Evolutionary conservation across 225 moss, liverwort and hornwort species (phyloP).

Genomic region (Physcomitrium patens): DNA sequence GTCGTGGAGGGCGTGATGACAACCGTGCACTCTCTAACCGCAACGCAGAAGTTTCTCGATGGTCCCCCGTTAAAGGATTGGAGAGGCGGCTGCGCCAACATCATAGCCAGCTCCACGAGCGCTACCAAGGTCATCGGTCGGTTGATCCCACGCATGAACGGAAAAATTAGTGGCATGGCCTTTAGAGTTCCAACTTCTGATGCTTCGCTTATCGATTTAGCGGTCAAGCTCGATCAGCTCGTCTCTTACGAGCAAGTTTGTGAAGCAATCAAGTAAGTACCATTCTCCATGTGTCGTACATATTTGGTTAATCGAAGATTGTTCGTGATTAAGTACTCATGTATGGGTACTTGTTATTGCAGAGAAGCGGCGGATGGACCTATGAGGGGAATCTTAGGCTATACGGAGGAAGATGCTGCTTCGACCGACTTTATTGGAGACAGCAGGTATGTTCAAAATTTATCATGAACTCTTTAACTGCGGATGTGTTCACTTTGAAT

Average conservation of each 20-base stretch:
- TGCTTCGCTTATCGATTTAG: constrained; percentile 61
- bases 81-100: constrained; percentile 50
- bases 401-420: constrained; percentile 35
- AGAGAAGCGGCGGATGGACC: constrained; percentile 56
- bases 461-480: background rate
- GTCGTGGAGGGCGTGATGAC: constrained; percentile 59
- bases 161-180: constrained; percentile 59
- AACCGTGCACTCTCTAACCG: constrained; percentile 60
- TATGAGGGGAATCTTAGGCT: constrained; percentile 58
- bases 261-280: constrained; percentile 49
- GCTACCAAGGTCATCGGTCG: constrained; percentile 59
- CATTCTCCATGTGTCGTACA: too few species aligned
- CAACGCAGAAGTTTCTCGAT: constrained; percentile 48
- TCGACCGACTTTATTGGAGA: constrained; percentile 53
- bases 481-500: background rate
- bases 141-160: constrained; percentile 52
- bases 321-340: constrained; percentile 1
- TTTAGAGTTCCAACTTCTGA: constrained; percentile 60
- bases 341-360: constrained; percentile 11
- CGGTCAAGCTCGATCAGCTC: constrained; percentile 48
- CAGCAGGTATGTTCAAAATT: constrained; percentile 41
- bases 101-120: constrained; percentile 57
- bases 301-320: background rate
- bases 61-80: constrained; percentile 51
- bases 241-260: constrained; percentile 57